These are phyloP conservation scores for Epichloe aotearoae DNA, from an alignment of 2,329 filamentous ascomycete genomes.

Conservation along the genomic window DNA sequence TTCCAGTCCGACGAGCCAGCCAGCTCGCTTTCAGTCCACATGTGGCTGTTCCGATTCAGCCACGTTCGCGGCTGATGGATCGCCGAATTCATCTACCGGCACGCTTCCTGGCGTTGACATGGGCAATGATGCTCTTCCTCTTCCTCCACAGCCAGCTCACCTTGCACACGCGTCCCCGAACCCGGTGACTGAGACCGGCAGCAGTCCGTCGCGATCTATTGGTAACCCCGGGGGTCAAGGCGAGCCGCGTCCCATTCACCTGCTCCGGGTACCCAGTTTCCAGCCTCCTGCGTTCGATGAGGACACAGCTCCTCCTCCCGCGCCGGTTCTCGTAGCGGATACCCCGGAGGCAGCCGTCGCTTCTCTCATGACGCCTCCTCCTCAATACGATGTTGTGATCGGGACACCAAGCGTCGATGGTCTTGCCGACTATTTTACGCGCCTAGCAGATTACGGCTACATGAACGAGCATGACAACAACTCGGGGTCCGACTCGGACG, in stretches of 20 bases:
- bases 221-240: constrained; percentile 4
- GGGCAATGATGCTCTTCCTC: constrained; percentile 24
- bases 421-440: constrained; percentile 76
- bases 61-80: constrained; percentile 43
- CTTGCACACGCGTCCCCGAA: constrained; percentile 24
- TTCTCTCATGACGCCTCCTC: constrained; percentile 60
- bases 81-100: constrained; percentile 49
- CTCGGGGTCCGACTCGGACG: constrained; percentile 28
- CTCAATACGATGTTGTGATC: constrained; percentile 69
- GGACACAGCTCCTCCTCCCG: constrained; percentile 34
- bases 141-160: constrained; percentile 44
- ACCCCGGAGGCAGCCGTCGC: constrained; percentile 7
- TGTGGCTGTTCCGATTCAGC: constrained; percentile 43
- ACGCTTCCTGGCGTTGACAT: constrained; percentile 29
- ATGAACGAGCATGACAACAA: constrained; percentile 23
- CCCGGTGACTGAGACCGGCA: constrained; percentile 14
- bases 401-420: constrained; percentile 54
- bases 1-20: constrained; percentile 35
- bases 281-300: constrained; percentile 81
- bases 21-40: constrained; percentile 30
- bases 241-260: constrained; percentile 62
- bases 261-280: constrained; percentile 72
- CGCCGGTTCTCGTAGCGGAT: constrained; percentile 14
- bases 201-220: constrained; percentile 6
- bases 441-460: constrained; percentile 59